Base-by-base conservation (phyloP, 441 rosid species). In the Brassica hybrid region DNA sequence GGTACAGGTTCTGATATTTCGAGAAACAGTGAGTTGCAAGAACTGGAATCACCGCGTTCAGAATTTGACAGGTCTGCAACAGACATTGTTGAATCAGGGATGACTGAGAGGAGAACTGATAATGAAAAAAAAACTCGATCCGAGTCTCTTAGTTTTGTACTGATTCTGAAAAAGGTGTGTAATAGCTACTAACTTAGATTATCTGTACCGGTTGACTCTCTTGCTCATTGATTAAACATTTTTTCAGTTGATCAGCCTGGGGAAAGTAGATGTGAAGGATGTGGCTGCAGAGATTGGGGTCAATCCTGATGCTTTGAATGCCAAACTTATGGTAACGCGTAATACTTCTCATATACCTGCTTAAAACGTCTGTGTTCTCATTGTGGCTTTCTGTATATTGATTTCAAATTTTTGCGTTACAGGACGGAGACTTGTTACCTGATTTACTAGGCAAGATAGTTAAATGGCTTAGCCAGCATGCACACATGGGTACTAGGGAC, bases 391-490 rank as follows among this genome's bases (percentile, higher is more conserved):
- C 67, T 66, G 64, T 71, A 38, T 34, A 58, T 57, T 75, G 45
- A 83, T 62, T 79, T 78, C 7, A 69, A 65, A 54, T 12, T 25
- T 32, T 41, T 76, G 73, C 62, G 36, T 30, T 74, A 82, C 82
- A n/a, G n/a, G n/a, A n/a, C n/a, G n/a, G n/a, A n/a, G n/a, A n/a
- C n/a, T n/a, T n/a, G n/a, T n/a, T n/a, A n/a, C n/a, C n/a, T n/a
- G n/a, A n/a, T n/a, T n/a, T n/a, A 96, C 86, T 43, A 67, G 79
- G 85, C 84, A 91, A 94, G 85, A 66, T 96, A 76, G 78, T 87
- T 69, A 87, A 83, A 72, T 96, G 99, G 99, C 86, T 96, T 76
- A 83, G 76, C 61, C 87, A 83, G 81, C 89, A 96, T 91, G 90
- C 94, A 70, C 86, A 80, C 68, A 78, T 88, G 85, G 96, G 88